phyloP scores from a whole-genome alignment of 1,284 basidiomycete genomes.

The Microbotryomycetes sp. region DNA sequence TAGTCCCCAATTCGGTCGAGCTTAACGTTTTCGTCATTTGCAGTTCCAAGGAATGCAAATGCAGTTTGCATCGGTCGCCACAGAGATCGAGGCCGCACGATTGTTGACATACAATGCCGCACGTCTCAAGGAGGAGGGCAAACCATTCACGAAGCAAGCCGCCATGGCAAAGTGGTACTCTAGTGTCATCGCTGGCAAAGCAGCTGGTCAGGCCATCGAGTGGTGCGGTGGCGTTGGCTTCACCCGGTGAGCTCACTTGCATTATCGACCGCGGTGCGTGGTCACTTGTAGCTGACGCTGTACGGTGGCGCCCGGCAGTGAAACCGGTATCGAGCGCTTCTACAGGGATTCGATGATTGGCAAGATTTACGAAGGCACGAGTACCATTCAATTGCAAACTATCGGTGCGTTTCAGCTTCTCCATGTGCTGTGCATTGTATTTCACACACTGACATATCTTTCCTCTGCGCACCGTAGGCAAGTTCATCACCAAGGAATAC shows the following conservation, averaged over 20 bases:
- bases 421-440: neutral
- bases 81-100: conserved; percentile 75
- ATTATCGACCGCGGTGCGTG: neutral
- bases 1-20: neutral
- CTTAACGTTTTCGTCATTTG: neutral
- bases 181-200: conserved; percentile 80
- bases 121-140: conserved; percentile 76
- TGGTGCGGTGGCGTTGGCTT: conserved; percentile 96
- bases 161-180: conserved; percentile 61
- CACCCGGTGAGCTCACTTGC: conserved; percentile 52
- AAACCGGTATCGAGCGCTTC: conserved; percentile 40
- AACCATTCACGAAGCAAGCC: conserved; percentile 81
- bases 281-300: neutral
- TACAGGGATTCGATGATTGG: conserved; percentile 80
- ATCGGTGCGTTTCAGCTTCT: conserved; percentile 68
- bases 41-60: conserved; percentile 91
- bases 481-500: conserved; percentile 29
- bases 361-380: conserved; percentile 28
- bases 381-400: conserved; percentile 90
- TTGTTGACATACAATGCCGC: conserved; percentile 96
- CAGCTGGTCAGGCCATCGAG: conserved; percentile 84
- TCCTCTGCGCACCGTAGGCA: conserved; percentile 5
- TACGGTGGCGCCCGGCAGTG: neutral
- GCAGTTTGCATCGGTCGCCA: conserved; percentile 68
- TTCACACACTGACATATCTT: neutral